These are phyloP conservation scores for Kluyveromyces siamensis DNA, from an alignment of 805 yeast species.

Conservation along the genomic window DNA sequence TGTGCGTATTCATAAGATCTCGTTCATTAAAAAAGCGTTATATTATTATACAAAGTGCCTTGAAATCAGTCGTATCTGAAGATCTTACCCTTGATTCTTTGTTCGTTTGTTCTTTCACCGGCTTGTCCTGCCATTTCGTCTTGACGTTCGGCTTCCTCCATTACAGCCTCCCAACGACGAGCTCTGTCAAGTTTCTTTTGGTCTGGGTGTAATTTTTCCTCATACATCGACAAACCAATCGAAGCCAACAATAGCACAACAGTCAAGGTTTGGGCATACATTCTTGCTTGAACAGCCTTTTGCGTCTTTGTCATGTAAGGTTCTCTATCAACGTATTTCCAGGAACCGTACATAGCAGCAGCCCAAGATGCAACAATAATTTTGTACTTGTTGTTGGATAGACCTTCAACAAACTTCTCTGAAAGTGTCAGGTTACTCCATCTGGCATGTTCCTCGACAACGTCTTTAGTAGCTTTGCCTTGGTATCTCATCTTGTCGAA, in stretches of 20 bases:
- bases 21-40: background rate
- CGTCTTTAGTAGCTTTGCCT: constrained; percentile 29
- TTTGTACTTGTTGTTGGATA: constrained; percentile 51
- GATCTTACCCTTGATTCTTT: constrained; percentile 32
- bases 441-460: constrained; percentile 37
- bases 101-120: constrained; percentile 22
- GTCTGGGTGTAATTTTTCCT: constrained; percentile 43
- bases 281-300: constrained; percentile 80
- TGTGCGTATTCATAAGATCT: background rate
- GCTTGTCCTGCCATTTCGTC: constrained; percentile 19
- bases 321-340: constrained; percentile 65
- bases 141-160: constrained; percentile 35
- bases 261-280: constrained; percentile 81
- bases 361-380: constrained; percentile 73
- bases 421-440: constrained; percentile 42
- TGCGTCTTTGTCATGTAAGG: constrained; percentile 67
- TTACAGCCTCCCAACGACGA: constrained; percentile 40
- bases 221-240: constrained; percentile 56
- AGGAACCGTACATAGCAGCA: constrained; percentile 70
- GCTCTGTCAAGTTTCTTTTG: constrained; percentile 27
- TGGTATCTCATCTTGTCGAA: constrained; percentile 59
- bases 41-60: background rate
- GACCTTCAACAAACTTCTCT: constrained; percentile 42
- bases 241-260: constrained; percentile 63
- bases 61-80: constrained; percentile 15